Evolutionary conservation across 371 early-diverging fungal species (phyloP), one percentile per base, ranked within the genome.

Genomic region (Actinomortierella ambigua): DNA sequence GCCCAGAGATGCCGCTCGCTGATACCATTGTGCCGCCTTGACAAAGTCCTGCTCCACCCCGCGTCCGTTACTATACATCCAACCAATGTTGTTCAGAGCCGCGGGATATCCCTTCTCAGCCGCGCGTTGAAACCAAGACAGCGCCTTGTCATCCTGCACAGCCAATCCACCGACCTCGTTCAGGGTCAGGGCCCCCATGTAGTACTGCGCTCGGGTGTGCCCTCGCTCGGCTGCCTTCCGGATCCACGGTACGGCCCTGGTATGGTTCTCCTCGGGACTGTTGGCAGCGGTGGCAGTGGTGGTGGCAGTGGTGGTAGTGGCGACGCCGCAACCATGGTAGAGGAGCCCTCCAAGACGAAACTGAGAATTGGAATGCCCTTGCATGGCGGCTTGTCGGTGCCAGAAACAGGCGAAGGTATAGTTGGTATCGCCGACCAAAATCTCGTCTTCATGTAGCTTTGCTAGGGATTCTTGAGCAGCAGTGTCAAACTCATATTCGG

Each of bases 11-110:
- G 92, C 91, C 8, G 92, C 89, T 55, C 77, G 77, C 53, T 77
- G 79, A 75, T 90, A 93, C 91, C 91, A 93, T 56, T 79, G 75
- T 24, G 82, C 79, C 11, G 85, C 90, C 47, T 81, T 56, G 22
- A 49, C 68, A 22, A 87, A 82, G 67, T 93, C 83, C 53, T 84
- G 84, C 26, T 82, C 81, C 0, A 92, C 86, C 5, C 94, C 93
- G 61, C 90, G 81, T 7, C 94, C 95, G 75, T 93, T 88, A 34
- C 89, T 90, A 59, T 90, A 95, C 68, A 92, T 92, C 60, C 81
- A 85, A 11, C 90, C 92, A 29, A 89, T 79, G 47, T 81, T 81
- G 70, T 90, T 89, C 42, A 79, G 65, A 9, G 54, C 83, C 68
- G 77, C 89, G 69, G 63, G 75, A 69, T 29, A 69, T 49, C 23